Evolutionary conservation across 2,329 filamentous ascomycete genomes (phyloP), one percentile per base, ranked within the genome.

Genomic region (Leptographium radiaticola): DNA sequence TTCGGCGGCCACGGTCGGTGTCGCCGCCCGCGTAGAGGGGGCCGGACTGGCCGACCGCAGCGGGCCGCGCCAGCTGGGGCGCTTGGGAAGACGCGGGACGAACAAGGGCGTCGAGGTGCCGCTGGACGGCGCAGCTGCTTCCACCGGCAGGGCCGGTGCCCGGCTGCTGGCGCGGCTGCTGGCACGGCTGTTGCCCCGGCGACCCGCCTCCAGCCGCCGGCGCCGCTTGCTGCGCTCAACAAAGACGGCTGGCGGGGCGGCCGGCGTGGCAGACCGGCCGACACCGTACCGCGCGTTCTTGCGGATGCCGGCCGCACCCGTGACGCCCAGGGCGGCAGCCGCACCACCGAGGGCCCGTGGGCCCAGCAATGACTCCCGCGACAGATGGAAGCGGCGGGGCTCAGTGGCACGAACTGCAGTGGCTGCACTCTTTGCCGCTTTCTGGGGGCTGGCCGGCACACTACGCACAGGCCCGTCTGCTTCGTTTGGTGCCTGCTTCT

Each of bases 351-450:
- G 10, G 18, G 12, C 71, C 69, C 38, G n/a, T 46, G 55, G 2
- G 52, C 56, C 49, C n/a, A 59, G 15, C 33, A 60, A 44, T 0
- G 59, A 53, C 48, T 55, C 50, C 4, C 59, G 59, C 39, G 76
- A 79, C 56, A 81, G 74, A 60, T 80, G 78, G 57, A 80, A 81
- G 44, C 74, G 70, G 53, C 78, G 73, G 13, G 70, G 73, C 59
- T 74, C 71, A 15, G 51, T 39, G 6, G 39, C 11, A 33, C 39
- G 25, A 5, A 44, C 15, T n/a, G 20, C 10, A 2, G 25, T 11
- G 16, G 42, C 25, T 2, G 43, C 7, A 2, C n/a, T 16, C 6
- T 44, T 18, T 13, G 25, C 43, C 7, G 13, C 25, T 9, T 45
- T 45, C 13, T 45, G 20, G 20, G 43, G 43, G 13, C 16, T 31